Conservation (phyloP, 1,139 yeast species). For the Geotrichum restrictum region DNA sequence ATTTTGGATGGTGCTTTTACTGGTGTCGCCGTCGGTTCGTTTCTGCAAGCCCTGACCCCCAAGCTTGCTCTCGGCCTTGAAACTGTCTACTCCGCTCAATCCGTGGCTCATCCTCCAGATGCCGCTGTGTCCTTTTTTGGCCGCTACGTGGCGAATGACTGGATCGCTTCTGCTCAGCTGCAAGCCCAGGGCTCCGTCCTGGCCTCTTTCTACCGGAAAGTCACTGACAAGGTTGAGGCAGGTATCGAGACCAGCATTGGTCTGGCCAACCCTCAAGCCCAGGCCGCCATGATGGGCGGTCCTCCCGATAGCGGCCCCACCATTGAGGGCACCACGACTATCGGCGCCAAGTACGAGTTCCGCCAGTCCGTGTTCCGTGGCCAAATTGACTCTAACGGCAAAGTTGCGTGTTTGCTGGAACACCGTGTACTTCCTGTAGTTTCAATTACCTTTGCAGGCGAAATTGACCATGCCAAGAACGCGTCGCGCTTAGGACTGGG, state of each 20-base stretch:
- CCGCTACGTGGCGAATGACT: slow-evolving; percentile 79
- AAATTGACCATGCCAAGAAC: slow-evolving; percentile 85
- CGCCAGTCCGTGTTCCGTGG: slow-evolving; percentile 96
- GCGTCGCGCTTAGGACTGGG: slow-evolving; percentile 88
- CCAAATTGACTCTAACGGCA: slow-evolving; percentile 86
- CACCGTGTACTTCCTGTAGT: slow-evolving; percentile 87
- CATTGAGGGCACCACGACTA: slow-evolving; percentile 84
- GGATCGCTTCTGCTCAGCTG: slow-evolving; percentile 93
- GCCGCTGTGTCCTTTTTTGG: slow-evolving; percentile 88
- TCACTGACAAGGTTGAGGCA: slow-evolving; percentile 90
- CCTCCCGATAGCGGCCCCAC: slow-evolving; percentile 64
- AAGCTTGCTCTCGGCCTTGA: slow-evolving; percentile 86
- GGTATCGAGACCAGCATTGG: slow-evolving; percentile 90
- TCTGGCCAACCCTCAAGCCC: slow-evolving; percentile 60
- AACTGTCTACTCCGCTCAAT: slow-evolving; percentile 80
- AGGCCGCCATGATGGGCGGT: slow-evolving; percentile 59
- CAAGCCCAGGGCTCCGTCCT: slow-evolving; percentile 89
- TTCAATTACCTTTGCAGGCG: slow-evolving; percentile 86
- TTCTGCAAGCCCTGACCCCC: slow-evolving; percentile 84
- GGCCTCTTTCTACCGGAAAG: slow-evolving; percentile 92
- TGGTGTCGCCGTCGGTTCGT: slow-evolving; percentile 89
- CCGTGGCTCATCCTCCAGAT: slow-evolving; percentile 78
- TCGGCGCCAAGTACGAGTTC: slow-evolving; percentile 97
- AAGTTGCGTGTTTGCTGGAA: slow-evolving; percentile 86
- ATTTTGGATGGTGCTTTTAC: slow-evolving; percentile 67